Evolutionary conservation across 768 basidiomycete species (phyloP).

Genomic region (Phlegmacium glaucopus): DNA sequence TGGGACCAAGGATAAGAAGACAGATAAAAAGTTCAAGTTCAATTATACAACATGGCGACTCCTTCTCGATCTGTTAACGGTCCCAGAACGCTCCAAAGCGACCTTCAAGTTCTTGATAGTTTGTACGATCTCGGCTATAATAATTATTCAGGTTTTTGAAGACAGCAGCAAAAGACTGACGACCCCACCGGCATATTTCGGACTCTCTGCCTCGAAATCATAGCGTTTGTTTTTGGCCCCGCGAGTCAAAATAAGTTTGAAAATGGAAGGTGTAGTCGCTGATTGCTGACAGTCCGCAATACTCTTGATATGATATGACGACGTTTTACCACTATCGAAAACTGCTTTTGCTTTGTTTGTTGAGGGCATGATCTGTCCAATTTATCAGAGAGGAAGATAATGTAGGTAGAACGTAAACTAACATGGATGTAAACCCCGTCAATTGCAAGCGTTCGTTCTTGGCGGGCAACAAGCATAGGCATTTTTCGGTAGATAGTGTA

Average conservation of each 20-base stretch:
- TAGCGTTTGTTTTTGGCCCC: constrained; percentile 82
- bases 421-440: constrained; percentile 95
- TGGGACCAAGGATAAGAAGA: background rate
- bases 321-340: constrained; percentile 86
- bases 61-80: constrained; percentile 57
- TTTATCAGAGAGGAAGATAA: constrained; percentile 8
- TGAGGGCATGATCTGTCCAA: constrained; percentile 79
- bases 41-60: constrained; percentile 54
- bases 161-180: background rate
- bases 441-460: constrained; percentile 88
- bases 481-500: constrained; percentile 92
- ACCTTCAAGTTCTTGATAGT: constrained; percentile 64
- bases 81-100: constrained; percentile 61
- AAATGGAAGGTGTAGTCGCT: constrained; percentile 72
- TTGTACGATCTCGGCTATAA: constrained; percentile 71
- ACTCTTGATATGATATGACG: constrained; percentile 89
- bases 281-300: constrained; percentile 83
- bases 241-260: constrained; percentile 86
- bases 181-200: constrained; percentile 72
- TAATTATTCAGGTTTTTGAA: constrained; percentile 1
- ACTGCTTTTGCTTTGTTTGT: constrained; percentile 75
- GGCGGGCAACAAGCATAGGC: constrained; percentile 88
- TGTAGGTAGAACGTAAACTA: constrained; percentile 15
- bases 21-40: background rate
- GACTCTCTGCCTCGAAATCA: constrained; percentile 93